A percentile compares a stretch with the other conserved stretches of the same genome.
These are phyloP conservation scores for Monosporascus sp. DNA, from an alignment of 2,329 filamentous ascomycete genomes.

Conservation along the genomic window DNA sequence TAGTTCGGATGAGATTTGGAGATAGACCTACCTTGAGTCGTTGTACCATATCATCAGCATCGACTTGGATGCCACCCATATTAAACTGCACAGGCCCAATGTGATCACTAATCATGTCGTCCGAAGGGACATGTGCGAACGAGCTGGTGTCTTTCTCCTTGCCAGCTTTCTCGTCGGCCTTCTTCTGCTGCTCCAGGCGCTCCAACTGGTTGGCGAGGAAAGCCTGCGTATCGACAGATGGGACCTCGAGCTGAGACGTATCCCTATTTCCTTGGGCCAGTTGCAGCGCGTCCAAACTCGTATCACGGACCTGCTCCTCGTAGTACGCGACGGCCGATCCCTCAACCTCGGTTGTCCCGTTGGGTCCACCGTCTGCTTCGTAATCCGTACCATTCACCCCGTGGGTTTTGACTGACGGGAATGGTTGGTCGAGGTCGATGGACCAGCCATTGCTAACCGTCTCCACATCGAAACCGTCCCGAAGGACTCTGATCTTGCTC, in stretches of 20 bases:
- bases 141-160: constrained; percentile 24
- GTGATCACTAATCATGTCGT: constrained; percentile 62
- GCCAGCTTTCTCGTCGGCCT: constrained; percentile 44
- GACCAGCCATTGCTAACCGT: constrained; percentile 80
- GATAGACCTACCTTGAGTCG: constrained; percentile 65
- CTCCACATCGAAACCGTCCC: constrained; percentile 91
- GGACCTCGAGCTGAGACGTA: constrained; percentile 51
- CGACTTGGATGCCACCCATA: constrained; percentile 94
- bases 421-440: constrained; percentile 65
- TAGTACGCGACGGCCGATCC: constrained; percentile 68
- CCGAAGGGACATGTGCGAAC: constrained; percentile 22
- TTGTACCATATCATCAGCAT: constrained; percentile 89
- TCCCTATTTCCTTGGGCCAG: constrained; percentile 45
- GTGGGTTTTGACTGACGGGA: constrained; percentile 30
- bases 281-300: constrained; percentile 58
- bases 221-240: constrained; percentile 68
- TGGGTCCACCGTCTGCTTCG: constrained; percentile 20
- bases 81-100: constrained; percentile 97
- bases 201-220: constrained; percentile 75
- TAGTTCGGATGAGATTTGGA: neutral
- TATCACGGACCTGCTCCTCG: constrained; percentile 74
- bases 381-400: constrained; percentile 18
- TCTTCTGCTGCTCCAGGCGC: constrained; percentile 63
- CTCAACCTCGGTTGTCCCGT: constrained; percentile 35
- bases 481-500: constrained; percentile 90